These are phyloP conservation scores for Penicillium samsonianum DNA, from an alignment of 495 filamentous ascomycete species.

Conservation along the genomic window DNA sequence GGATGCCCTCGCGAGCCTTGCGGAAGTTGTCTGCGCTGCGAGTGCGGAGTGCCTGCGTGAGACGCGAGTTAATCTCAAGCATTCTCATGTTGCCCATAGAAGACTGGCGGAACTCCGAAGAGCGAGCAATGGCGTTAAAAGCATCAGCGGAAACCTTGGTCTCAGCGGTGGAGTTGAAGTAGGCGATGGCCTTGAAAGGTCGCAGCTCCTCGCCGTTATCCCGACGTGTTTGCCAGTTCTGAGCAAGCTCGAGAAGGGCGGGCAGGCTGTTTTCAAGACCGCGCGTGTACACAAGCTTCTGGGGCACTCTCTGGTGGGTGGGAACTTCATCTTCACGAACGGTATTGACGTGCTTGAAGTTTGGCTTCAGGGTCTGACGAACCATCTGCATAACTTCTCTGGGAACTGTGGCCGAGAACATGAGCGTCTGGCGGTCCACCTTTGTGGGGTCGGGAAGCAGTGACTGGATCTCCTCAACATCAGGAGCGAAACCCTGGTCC, in stretches of 20 bases:
- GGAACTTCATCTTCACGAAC: constrained; percentile 75
- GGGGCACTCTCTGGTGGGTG: constrained; percentile 82
- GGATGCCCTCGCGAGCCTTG: constrained; percentile 59
- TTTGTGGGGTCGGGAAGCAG: constrained; percentile 61
- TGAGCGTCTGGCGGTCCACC: constrained; percentile 79
- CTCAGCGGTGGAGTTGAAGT: constrained; percentile 75
- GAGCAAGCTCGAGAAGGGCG: constrained; percentile 70
- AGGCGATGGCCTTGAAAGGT: constrained; percentile 94
- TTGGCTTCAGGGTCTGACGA: constrained; percentile 62
- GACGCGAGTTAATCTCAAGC: constrained; percentile 75
- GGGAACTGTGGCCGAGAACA: constrained; percentile 93
- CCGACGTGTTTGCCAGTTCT: constrained; percentile 51
- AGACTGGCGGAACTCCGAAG: constrained; percentile 31
- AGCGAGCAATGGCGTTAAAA: constrained; percentile 55
- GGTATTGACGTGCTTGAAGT: constrained; percentile 82
- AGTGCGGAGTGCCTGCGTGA: constrained; percentile 70
- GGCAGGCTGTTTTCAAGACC: constrained; percentile 79
- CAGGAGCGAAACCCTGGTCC: constrained; percentile 83
- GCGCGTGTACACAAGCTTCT: constrained; percentile 63
- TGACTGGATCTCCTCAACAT: constrained; percentile 68
- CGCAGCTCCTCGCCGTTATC: constrained; percentile 34
- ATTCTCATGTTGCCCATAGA: constrained; percentile 51
- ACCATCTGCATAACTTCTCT: constrained; percentile 79
- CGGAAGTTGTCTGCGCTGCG: constrained; percentile 71
- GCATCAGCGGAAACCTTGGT: constrained; percentile 62